A percentile compares a stretch with the other conserved stretches of the same genome.
phyloP scores from a whole-genome alignment of 495 filamentous ascomycete species.

The Poronia punctata region DNA sequence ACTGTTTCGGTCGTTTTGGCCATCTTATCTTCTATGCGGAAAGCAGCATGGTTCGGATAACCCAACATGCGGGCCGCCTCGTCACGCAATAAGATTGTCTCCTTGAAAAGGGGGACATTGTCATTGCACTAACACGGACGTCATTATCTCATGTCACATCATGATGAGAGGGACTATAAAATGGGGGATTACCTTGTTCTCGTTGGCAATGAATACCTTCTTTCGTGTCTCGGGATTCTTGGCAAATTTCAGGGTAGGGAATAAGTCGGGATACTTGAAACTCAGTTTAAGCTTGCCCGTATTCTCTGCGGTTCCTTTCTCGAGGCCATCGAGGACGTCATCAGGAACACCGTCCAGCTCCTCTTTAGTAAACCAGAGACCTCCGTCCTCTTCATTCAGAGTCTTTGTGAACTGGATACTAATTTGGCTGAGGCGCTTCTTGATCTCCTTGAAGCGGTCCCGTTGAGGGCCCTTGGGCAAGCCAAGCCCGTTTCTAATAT shows the following conservation, averaged over 20 bases:
- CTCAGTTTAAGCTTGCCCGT: constrained; percentile 51
- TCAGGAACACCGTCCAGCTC: constrained; percentile 53
- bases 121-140: constrained; percentile 53
- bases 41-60: constrained; percentile 87
- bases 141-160: not conserved
- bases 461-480: constrained; percentile 47
- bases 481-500: constrained; percentile 50
- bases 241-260: constrained; percentile 53
- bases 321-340: constrained; percentile 51
- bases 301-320: constrained; percentile 65
- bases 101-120: constrained; percentile 80
- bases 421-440: constrained; percentile 53
- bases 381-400: constrained; percentile 55
- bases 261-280: constrained; percentile 60
- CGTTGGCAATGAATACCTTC: constrained; percentile 51
- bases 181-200: constrained; percentile 43
- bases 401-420: constrained; percentile 53
- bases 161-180: not conserved
- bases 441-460: constrained; percentile 58
- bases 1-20: constrained; percentile 87
- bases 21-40: constrained; percentile 95
- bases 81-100: constrained; percentile 81
- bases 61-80: constrained; percentile 87
- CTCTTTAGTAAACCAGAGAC: constrained; percentile 52
- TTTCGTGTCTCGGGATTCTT: constrained; percentile 47